Percentiles rank a stretch among this genome's conserved stretches.
These are phyloP conservation scores for thale cress (Arabidopsis thaliana) DNA, from an alignment of 345 rosid species.

Conservation along the genomic window DNA sequence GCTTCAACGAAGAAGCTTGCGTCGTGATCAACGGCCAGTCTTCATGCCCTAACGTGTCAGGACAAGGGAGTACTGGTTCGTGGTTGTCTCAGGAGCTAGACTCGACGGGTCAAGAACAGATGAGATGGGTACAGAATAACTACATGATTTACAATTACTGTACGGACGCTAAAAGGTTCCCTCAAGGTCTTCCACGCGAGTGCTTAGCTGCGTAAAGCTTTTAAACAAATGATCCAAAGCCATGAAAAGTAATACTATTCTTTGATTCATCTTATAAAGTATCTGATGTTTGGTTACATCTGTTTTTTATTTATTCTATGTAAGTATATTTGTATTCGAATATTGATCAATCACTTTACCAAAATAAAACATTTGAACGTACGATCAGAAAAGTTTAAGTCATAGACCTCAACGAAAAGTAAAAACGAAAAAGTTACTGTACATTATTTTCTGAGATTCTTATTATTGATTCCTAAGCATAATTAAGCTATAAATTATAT, in stretches of 20 bases:
- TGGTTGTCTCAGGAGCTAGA: slow-evolving; percentile 39
- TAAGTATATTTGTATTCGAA: background rate
- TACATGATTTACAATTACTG: slow-evolving; percentile 51
- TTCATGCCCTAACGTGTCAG: slow-evolving; percentile 18
- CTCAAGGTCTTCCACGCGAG: slow-evolving; percentile 50
- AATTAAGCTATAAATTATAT: background rate
- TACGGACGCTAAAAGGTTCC: slow-evolving; percentile 38
- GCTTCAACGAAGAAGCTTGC: slow-evolving; percentile 36
- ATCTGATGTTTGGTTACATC: slow-evolving; percentile 3
- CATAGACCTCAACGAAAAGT: background rate
- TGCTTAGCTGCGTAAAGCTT: slow-evolving; percentile 40
- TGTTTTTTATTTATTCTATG: slow-evolving; percentile 9
- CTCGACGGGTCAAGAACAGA: slow-evolving; percentile 31
- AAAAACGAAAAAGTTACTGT: background rate
- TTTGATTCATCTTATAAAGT: slow-evolving; percentile 18
- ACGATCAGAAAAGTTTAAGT: background rate
- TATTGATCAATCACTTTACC: background rate
- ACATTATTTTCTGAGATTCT: slow-evolving; percentile 11
- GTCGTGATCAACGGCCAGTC: slow-evolving; percentile 21
- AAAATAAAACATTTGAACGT: background rate
- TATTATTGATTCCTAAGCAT: slow-evolving; percentile 12
- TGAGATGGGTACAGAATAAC: slow-evolving; percentile 48
- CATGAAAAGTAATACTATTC: background rate
- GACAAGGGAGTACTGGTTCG: slow-evolving; percentile 29
- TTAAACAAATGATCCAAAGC: slow-evolving; percentile 2